Conservation (phyloP, 805 yeast genomes). For the Barnettozyma vustinii region DNA sequence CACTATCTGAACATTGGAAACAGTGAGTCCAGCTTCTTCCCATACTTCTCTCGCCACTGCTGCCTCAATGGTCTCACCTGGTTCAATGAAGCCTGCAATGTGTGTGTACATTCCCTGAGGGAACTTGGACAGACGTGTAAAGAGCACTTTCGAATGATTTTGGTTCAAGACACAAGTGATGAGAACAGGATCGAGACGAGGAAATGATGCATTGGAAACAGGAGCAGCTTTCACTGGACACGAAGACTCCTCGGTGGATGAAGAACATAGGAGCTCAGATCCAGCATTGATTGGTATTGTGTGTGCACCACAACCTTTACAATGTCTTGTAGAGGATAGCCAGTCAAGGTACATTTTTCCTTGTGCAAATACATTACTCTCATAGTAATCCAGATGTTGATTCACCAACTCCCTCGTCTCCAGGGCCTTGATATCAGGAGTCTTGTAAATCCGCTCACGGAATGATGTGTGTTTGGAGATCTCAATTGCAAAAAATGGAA, state of each 20-base stretch:
- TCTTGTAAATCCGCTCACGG: conserved; percentile 3
- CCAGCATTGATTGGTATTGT: conserved; percentile 66
- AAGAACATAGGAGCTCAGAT: conserved; percentile 49
- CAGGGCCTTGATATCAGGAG: conserved; percentile 9
- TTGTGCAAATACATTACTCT: conserved; percentile 71
- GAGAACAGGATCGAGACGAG: conserved; percentile 87
- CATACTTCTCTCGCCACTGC: conserved; percentile 86
- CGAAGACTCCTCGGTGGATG: conserved; percentile 6
- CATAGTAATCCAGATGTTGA: conserved; percentile 27
- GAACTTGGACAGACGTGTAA: conserved; percentile 63
- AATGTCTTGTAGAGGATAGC: conserved; percentile 65
- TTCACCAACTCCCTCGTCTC: conserved; percentile 20
- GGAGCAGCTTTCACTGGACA: conserved; percentile 24
- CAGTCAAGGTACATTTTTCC: conserved; percentile 84
- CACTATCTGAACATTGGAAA: conserved; percentile 51
- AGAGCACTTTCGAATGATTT: conserved; percentile 54
- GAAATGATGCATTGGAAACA: conserved; percentile 82
- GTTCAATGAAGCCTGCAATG: conserved; percentile 94
- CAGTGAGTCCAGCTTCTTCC: conserved; percentile 85
- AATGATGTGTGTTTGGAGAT: conserved; percentile 30
- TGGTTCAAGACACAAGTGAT: conserved; percentile 72
- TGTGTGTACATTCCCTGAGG: conserved; percentile 61
- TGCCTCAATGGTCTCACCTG: conserved; percentile 86
- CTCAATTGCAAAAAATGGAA: conserved; percentile 63
- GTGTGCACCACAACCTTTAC: conserved; percentile 80